Base-by-base conservation (phyloP, 257 asterid species). In the Fraxinus excelsior region DNA sequence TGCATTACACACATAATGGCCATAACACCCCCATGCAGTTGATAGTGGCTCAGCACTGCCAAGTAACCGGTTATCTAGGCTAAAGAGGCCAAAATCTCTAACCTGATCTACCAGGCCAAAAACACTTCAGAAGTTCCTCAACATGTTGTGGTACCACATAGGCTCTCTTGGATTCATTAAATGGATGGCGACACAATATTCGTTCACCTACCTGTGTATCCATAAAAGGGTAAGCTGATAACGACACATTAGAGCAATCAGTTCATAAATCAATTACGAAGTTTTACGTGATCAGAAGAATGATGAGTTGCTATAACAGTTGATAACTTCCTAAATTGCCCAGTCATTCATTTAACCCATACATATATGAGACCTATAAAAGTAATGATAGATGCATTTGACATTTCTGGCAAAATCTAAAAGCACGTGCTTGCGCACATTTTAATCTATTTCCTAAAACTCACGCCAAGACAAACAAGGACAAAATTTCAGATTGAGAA, bases 21-120 rank as follows among this genome's bases (percentile, higher is more conserved):
- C 25, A 35, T 31, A 51, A 32, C 12, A 32, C 34, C 31, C 46
- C 31, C 32, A 53, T 26, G 72, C 37, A 19, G 60, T 7, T 70
- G 44, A 40, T 26, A 25, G 72, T 67, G 74, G 68, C 71, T 70
- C 64, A 65, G 67, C 40, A 70, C 21, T 40, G 46, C 34, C 31
- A 58, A 40, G 26, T 13, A 70, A 12, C 44, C 9, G 29, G 25
- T 35, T 14, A n/a, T 5, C 37, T 44, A 42, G 42, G 34, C 67
- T 19, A 40, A 40, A 72, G 37, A 76, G 26, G 16, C 51, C n/a
- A 74, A 35, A 66, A 67, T 23, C 0, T 19, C 58, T 46, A 82
- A 92, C 97, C 98, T 87, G 97, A 87, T 84, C 73, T 80, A 35
- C 98, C 97, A 4, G 94, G 88, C 98, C 97, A 94, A 85, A 78